Base-by-base conservation (phyloP, 2,329 filamentous ascomycete genomes). In the Aspergillus floridensis region DNA sequence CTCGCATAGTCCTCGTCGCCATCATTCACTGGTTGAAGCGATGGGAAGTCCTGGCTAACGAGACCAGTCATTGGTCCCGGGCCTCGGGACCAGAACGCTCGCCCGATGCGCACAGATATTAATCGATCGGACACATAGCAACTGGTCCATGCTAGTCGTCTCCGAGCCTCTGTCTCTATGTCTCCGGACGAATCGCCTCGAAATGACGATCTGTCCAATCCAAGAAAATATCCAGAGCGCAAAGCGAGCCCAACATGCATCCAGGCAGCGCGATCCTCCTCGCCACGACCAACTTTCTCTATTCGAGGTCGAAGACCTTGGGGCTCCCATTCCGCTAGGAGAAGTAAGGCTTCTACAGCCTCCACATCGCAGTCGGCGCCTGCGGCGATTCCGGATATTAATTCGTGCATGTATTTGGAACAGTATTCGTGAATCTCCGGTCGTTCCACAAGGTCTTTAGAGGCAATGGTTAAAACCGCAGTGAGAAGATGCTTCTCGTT, bases 261-360 rank as follows among this genome's bases (percentile, higher is more conserved):
- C 88, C 88, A 91, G 0, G 88, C 87, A 31, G 88, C 87, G 49
- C 88, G 83, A 66, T 91, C 88, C 69, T 91, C 88, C 70, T 91
- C 88, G 8, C 88, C 88, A 57, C 88, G 82, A 0, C 88, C 88
- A 21, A 91, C 86, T 26, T 84, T 80, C 32, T 85, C 85, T 31
- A 85, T 84, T 35, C 82, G 78, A 2, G 82, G 82, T 5, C 86
- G 79, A 2, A 86, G 81, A 0, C 86, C 85, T 61, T 89, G 88
- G 0, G 87, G 87, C 6, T 87, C 87, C 88, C 88, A 91, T 68
- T 91, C 88, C 0, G 88, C 88, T 1, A 91, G 81, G 2, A 91
- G 77, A 0, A 91, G 77, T 2, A 91, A 74, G 1, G 87, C 87
- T 68, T 91, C 88, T 0, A 91, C 88, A 1, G 88, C 86, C 62